A percentile compares a stretch with the other conserved stretches of the same genome.
These are phyloP conservation scores for Boletus pseudopeckii DNA, from an alignment of 768 basidiomycete genomes.

Conservation along the genomic window DNA sequence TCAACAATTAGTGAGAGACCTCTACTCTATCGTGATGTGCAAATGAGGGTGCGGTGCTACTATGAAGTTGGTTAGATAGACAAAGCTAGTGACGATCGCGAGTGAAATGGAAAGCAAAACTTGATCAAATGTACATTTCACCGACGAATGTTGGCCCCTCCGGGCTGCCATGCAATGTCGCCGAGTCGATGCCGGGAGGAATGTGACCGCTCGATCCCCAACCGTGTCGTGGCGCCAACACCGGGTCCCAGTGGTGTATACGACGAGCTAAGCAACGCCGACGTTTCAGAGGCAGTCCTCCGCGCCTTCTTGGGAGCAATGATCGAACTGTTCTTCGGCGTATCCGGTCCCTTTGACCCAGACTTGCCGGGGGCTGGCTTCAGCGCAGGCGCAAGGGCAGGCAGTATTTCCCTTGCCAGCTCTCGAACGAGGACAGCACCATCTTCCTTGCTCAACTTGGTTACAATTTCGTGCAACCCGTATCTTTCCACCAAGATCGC, in stretches of 20 bases:
- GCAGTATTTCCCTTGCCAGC: constrained; percentile 81
- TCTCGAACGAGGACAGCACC: constrained; percentile 89
- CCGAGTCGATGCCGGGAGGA: constrained; percentile 52
- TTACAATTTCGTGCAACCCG: constrained; percentile 77
- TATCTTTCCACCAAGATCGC: constrained; percentile 79
- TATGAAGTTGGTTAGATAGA: constrained; percentile 20
- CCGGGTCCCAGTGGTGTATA: constrained; percentile 17
- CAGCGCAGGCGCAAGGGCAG: constrained; percentile 68
- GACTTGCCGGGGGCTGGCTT: constrained; percentile 44
- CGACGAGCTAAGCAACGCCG: constrained; percentile 32
- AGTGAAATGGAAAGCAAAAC: constrained; percentile 15
- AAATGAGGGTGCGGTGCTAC: constrained; percentile 30
- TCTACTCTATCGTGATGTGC: constrained; percentile 28
- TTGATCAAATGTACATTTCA: constrained; percentile 14
- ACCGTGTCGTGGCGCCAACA: constrained; percentile 20
- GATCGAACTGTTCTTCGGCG: constrained; percentile 35
- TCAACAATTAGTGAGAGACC: constrained; percentile 23
- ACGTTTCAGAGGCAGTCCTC: constrained; percentile 69
- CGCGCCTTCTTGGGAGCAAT: constrained; percentile 65
- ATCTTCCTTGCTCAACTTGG: constrained; percentile 77
- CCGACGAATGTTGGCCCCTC: constrained; percentile 15
- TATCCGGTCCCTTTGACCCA: constrained; percentile 32
- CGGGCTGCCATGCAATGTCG: constrained; percentile 59
- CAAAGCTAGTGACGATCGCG: constrained; percentile 10
- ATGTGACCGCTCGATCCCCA: constrained; percentile 35